phyloP scores from a whole-genome alignment of 2,329 filamentous ascomycete species.

The Fusarium udum region DNA sequence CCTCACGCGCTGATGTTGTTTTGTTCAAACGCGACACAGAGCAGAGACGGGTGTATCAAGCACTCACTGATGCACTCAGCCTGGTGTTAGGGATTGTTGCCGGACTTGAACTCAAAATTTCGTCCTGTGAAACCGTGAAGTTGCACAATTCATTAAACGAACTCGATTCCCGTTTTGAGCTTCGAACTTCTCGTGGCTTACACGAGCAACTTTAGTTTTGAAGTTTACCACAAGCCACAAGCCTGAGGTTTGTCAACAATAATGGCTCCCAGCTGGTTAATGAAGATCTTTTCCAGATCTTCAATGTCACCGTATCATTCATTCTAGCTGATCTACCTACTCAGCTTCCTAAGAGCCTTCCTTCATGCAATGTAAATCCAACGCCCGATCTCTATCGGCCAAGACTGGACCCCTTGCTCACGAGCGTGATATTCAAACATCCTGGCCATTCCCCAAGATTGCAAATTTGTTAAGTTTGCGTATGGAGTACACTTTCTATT shows the following conservation, averaged over 20 bases:
- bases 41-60: not conserved
- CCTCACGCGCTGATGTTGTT: not conserved
- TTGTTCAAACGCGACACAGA: not conserved
- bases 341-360: no score
- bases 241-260: not conserved
- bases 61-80: not conserved
- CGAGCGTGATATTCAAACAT: constrained; percentile 3
- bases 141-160: constrained; percentile 20
- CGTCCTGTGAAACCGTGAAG: constrained; percentile 6
- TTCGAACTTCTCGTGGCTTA: not conserved
- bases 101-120: constrained; percentile 5
- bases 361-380: constrained; percentile 20
- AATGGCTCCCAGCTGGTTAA: not conserved
- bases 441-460: constrained; percentile 11
- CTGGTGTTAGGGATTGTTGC: not conserved
- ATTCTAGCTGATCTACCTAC: constrained; percentile 15
- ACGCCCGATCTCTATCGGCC: constrained; percentile 26
- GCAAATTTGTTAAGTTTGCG: not conserved
- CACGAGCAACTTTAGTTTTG: not conserved
- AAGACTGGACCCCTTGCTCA: constrained; percentile 3
- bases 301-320: constrained; percentile 16
- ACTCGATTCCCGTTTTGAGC: not conserved
- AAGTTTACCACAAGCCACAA: not conserved
- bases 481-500: not conserved
- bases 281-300: not conserved